phyloP scores from a whole-genome alignment of 2,329 filamentous ascomycete genomes.

The Escovopsis sp. region DNA sequence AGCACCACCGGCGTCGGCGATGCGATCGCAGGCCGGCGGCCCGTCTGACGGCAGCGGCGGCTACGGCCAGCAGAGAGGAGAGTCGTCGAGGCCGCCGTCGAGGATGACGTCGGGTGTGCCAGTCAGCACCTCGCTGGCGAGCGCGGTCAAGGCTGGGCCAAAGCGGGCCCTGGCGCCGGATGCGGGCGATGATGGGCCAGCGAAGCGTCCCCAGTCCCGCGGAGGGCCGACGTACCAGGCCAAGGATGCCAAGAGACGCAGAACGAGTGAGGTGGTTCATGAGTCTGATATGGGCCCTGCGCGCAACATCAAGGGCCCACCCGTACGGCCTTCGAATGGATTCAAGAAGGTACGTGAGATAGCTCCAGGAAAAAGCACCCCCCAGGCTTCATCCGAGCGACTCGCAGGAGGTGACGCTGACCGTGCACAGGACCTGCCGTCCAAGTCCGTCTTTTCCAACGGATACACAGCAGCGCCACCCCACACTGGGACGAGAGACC shows the following conservation, averaged over 20 bases:
- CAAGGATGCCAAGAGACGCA: conserved; percentile 64
- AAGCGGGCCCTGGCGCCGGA: conserved; percentile 63
- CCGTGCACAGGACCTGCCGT: conserved; percentile 36
- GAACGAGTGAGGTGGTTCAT: conserved; percentile 58
- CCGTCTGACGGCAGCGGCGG: conserved; percentile 28
- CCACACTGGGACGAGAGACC: conserved; percentile 34
- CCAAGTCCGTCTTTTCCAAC: conserved; percentile 43
- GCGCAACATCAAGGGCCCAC: conserved; percentile 57
- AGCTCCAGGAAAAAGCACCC: not conserved
- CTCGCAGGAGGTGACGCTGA: conserved; percentile 16
- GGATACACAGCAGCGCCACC: conserved; percentile 47
- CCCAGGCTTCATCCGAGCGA: not conserved
- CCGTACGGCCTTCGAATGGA: conserved; percentile 63
- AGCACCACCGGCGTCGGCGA: conserved; percentile 41
- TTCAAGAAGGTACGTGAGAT: conserved; percentile 46
- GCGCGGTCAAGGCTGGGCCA: conserved; percentile 41
- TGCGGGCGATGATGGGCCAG: conserved; percentile 36
- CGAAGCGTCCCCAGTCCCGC: conserved; percentile 29
- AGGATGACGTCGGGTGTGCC: conserved; percentile 42
- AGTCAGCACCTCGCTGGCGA: conserved; percentile 44
- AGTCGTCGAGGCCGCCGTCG: conserved; percentile 32
- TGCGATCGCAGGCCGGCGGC: conserved; percentile 37
- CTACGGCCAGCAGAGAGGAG: conserved; percentile 18
- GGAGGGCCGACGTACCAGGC: conserved; percentile 48
- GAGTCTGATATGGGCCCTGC: conserved; percentile 43